Evolutionary conservation across 106 monocot genomes (phyloP).

Genomic region (Cymbidium sinense): DNA sequence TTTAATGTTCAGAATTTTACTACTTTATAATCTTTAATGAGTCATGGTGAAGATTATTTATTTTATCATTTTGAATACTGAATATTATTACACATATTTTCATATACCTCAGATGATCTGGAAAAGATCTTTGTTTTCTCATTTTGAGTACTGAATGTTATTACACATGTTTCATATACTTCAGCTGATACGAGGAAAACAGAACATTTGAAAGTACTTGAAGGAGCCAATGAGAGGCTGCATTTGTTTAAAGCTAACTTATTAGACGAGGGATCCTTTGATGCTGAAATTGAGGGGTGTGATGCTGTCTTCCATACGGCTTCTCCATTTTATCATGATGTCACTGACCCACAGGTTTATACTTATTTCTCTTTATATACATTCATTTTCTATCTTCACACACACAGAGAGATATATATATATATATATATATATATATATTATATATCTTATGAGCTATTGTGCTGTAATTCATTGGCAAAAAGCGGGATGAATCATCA

Average conservation of each 20-base stretch:
- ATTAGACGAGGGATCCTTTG: slow-evolving; percentile 74
- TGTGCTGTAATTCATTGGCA: too few species aligned
- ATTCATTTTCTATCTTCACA: not conserved
- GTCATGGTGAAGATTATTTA: not conserved
- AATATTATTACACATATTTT: not conserved
- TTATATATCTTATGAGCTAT: not conserved
- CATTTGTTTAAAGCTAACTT: slow-evolving; percentile 69
- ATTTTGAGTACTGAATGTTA: not conserved
- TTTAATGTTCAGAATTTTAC: too few species aligned
- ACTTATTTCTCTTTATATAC: not conserved
- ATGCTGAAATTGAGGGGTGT: slow-evolving; percentile 57
- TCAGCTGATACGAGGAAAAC: slow-evolving; percentile 76
- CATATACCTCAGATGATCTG: slow-evolving; percentile 46
- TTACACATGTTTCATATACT: not conserved
- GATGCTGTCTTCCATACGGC: slow-evolving; percentile 42
- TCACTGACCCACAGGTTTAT: slow-evolving; percentile 21
- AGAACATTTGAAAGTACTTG: slow-evolving; percentile 48
- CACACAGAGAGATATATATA: too few species aligned
- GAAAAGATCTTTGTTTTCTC: not conserved
- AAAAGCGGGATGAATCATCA: not conserved
- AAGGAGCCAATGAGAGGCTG: slow-evolving; percentile 63
- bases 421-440: too few species aligned
- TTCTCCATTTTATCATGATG: slow-evolving; percentile 22
- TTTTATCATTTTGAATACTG: not conserved
- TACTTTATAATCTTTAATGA: too few species aligned